Evolutionary conservation across 768 basidiomycete genomes (phyloP).

Genomic region (Paxillus ammoniavirescens): DNA sequence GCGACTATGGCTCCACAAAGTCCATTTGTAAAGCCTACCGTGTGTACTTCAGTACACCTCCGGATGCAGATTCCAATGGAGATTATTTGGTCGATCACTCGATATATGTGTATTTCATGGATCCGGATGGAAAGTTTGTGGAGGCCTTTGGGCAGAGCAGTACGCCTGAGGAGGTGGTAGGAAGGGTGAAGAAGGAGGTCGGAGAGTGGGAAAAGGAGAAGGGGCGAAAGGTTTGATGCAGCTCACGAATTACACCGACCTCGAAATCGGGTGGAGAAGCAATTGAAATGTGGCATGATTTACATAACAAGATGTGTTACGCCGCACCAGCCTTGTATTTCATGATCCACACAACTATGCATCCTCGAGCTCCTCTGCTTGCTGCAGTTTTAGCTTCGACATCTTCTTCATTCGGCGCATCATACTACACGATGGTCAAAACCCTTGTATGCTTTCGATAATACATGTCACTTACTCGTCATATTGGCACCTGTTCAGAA

Average conservation of each 20-base stretch:
- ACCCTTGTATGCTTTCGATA: not conserved
- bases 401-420: constrained; percentile 86
- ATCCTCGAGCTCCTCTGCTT: constrained; percentile 37
- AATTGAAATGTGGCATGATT: not conserved
- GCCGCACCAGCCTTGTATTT: constrained; percentile 11
- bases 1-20: constrained; percentile 83
- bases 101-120: constrained; percentile 98
- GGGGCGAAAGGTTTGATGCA: constrained; percentile 29
- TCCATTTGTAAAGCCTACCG: constrained; percentile 91
- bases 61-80: constrained; percentile 78
- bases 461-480: constrained; percentile 68
- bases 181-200: constrained; percentile 56
- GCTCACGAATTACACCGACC: not conserved
- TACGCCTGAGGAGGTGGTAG: constrained; percentile 63
- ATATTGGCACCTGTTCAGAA: constrained; percentile 75
- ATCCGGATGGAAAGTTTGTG: constrained; percentile 89
- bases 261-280: not conserved
- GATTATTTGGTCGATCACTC: constrained; percentile 98
- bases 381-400: constrained; percentile 62
- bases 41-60: constrained; percentile 97
- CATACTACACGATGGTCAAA: constrained; percentile 49
- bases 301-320: constrained; percentile 1
- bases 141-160: constrained; percentile 93
- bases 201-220: constrained; percentile 38
- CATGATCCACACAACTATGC: constrained; percentile 15